Evolutionary conservation across 805 yeast genomes (phyloP), one percentile per base, ranked within the genome.

Genomic region (Candida koratica): DNA sequence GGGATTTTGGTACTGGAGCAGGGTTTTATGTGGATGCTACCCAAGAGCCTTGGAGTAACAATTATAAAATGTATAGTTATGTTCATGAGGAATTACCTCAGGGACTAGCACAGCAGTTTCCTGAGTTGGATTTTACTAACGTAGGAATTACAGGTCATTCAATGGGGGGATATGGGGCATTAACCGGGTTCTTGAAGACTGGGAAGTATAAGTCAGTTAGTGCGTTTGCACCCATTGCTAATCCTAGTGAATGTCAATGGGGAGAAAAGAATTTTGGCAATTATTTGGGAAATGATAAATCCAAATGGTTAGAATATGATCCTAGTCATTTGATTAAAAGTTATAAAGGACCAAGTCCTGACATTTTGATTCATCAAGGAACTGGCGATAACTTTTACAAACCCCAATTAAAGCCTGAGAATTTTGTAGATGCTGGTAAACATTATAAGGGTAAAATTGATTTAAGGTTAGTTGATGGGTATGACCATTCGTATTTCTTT

Each of bases 111-210:
- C 53, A 53, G 18, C 58, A 61, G 12, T 71, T 58, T 37, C 42
- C 63, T 2, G 58, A 61, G 26, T 64, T 90, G 42, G 87, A 90
- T 58, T 79, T 81, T 43, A 56, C 62, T 25, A 80, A 74, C 26
- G 71, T 79, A 34, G 75, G 90, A 14, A 77, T 90, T 46, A 79
- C 93, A n/a, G 98, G 98, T 28, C 97, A 93, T 59, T 93, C 98
- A 1, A 93, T 93, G 97, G 98, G 98, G 34, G 98, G 98, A 1
- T 86, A 75, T 56, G 98, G 97, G 39, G 95, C 98, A 0, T 61
- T 90, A 42, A 64, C 82, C 42, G 72, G 75, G 11, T 74, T 69
- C 46, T 61, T 90, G 41, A 75, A 71, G 44, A 77, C 83, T 56
- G 81, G 79, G 1, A 68, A 67, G 49, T 90, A 83, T 67, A 75